phyloP scores from a whole-genome alignment of 345 rosid species.

The Luvunga scandens region DNA sequence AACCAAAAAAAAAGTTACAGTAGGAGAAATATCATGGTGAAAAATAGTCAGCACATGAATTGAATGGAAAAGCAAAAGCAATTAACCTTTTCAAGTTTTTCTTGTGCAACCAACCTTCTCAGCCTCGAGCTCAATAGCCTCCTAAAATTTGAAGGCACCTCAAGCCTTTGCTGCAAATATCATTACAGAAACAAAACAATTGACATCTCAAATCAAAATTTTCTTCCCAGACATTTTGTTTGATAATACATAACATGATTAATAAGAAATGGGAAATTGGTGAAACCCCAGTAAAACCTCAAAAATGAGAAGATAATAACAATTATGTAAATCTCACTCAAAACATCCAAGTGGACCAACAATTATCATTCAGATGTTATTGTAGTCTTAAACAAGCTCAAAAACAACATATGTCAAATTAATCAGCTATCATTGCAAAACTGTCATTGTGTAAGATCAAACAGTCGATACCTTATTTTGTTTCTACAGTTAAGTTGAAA shows the following conservation, averaged over 20 bases:
- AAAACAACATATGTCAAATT: background rate
- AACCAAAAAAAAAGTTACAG: background rate
- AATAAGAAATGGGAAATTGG: background rate
- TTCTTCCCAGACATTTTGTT: background rate
- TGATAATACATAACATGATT: background rate
- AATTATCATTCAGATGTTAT: background rate
- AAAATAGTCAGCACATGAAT: background rate
- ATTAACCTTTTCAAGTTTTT: constrained; percentile 76
- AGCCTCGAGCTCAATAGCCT: constrained; percentile 67
- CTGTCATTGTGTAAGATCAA: background rate
- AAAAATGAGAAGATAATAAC: background rate
- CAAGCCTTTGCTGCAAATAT: constrained; percentile 66
- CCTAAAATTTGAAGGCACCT: constrained; percentile 67
- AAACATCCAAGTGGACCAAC: background rate
- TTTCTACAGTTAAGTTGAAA: background rate
- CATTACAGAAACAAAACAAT: constrained; percentile 12
- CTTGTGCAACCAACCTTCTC: constrained; percentile 76
- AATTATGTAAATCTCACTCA: constrained; percentile 2
- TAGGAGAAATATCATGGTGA: background rate
- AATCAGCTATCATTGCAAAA: background rate
- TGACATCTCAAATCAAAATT: background rate
- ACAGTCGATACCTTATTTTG: background rate
- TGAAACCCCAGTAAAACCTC: background rate
- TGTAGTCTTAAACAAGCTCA: background rate
- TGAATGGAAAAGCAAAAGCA: background rate